Conservation (phyloP, 768 basidiomycete species). For the Hericium alpestre region DNA sequence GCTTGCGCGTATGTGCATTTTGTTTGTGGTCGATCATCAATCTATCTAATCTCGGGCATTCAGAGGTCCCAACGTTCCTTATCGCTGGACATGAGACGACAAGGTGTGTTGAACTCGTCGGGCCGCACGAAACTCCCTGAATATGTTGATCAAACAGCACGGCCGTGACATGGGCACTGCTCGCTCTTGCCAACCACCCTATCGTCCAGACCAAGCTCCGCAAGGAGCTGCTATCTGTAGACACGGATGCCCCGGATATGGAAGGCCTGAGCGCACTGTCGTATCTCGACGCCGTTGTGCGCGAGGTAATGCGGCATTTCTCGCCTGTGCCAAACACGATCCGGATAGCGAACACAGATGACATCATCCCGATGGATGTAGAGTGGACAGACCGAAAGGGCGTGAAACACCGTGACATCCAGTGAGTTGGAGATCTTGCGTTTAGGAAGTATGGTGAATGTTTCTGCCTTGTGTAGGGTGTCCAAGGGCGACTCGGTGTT, state of each 20-base stretch:
- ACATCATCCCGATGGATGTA: constrained; percentile 19
- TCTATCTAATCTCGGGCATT: no score
- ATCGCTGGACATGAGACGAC: constrained; percentile 22
- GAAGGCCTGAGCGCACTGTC: constrained; percentile 18
- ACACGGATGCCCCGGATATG: constrained; percentile 14
- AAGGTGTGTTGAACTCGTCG: no score
- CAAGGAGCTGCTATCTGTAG: constrained; percentile 19
- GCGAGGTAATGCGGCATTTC: constrained; percentile 20
- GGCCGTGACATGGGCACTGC: constrained; percentile 25
- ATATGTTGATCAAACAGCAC: constrained; percentile 3
- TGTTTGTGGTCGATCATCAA: no score
- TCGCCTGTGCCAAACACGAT: constrained; percentile 15
- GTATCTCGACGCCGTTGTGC: constrained; percentile 24
- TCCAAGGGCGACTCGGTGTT: constrained; percentile 19
- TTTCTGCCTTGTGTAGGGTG: constrained; percentile 2
- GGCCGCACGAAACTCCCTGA: no score
- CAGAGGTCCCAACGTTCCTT: constrained; percentile 23
- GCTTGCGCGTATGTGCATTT: constrained; percentile 14
- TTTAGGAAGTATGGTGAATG: not conserved
- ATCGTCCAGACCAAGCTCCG: constrained; percentile 24
- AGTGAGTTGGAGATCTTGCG: constrained; percentile 4
- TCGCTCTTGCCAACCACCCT: constrained; percentile 20
- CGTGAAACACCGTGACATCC: constrained; percentile 1
- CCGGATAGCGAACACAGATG: constrained; percentile 18
- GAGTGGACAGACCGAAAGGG: constrained; percentile 14